These are phyloP conservation scores for Chytridiales sp. DNA, from an alignment of 371 early-diverging fungal species.

Conservation along the genomic window DNA sequence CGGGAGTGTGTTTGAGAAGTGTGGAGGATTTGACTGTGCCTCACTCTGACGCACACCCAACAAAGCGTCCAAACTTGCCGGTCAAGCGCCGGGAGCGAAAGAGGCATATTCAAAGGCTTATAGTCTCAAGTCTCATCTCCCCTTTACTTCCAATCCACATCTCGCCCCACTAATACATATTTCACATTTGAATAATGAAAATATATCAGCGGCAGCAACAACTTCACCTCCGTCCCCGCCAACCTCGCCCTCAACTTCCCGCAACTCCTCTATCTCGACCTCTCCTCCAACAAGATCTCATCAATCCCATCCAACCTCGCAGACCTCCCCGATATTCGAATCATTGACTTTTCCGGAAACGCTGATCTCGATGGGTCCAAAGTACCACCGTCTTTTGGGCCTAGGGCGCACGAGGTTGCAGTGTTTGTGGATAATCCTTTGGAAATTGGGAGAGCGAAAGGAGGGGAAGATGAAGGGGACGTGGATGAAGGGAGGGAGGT, in stretches of 20 bases:
- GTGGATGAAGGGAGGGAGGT: conserved; percentile 12
- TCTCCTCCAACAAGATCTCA: conserved; percentile 33
- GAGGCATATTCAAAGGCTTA: no score
- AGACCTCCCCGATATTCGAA: conserved; percentile 31
- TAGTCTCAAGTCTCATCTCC: no score
- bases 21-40: no score
- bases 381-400: conserved; percentile 30
- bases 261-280: conserved; percentile 40
- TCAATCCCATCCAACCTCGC: conserved; percentile 28
- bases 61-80: no score
- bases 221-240: conserved; percentile 33
- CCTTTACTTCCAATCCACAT: no score
- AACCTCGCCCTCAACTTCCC: conserved; percentile 35
- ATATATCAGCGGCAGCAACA: conserved; percentile 36
- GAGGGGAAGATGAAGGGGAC: not conserved
- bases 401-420: conserved; percentile 34
- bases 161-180: no score
- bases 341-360: conserved; percentile 41
- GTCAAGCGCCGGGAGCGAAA: no score
- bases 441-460: not conserved
- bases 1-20: no score
- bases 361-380: conserved; percentile 16
- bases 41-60: no score
- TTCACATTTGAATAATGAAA: no score
- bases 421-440: conserved; percentile 31